phyloP scores from a whole-genome alignment of 306 rosid species.

The Rosa rugosa region DNA sequence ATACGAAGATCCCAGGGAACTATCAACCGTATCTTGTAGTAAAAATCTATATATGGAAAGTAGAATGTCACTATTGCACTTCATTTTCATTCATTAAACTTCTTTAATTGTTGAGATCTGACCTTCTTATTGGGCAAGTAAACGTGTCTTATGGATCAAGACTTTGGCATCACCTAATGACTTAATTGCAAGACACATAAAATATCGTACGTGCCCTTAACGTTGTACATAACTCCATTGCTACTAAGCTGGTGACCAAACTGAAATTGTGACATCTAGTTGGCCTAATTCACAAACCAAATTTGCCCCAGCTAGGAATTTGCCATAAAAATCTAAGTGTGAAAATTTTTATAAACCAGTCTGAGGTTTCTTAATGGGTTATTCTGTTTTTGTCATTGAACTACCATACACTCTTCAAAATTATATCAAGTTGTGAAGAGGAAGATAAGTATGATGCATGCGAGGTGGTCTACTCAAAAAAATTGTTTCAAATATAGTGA shows the following conservation, averaged over 20 bases:
- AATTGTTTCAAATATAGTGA: too few relatives aligned
- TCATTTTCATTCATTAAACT: not conserved
- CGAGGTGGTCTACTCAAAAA: too few relatives aligned
- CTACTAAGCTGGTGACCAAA: constrained; percentile 12
- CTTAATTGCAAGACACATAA: too few relatives aligned
- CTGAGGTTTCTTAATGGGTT: too few relatives aligned
- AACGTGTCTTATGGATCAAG: not conserved
- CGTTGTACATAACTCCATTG: not conserved
- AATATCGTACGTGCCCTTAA: not conserved
- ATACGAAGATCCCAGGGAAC: not conserved
- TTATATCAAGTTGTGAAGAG: too few relatives aligned
- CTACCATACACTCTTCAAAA: too few relatives aligned
- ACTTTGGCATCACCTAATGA: not conserved
- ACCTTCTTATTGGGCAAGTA: not conserved
- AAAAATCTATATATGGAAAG: too few relatives aligned
- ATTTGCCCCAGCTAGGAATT: not conserved
- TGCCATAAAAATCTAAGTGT: not conserved
- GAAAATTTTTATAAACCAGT: not conserved
- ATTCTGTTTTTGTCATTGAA: too few relatives aligned
- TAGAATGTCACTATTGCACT: too few relatives aligned
- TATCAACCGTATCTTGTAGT: too few relatives aligned
- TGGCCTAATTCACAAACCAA: not conserved
- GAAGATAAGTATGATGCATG: too few relatives aligned
- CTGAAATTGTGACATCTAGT: not conserved
- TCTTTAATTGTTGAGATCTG: not conserved